Evolutionary conservation across 140 eudicot genomes (phyloP).

Genomic region (Senecio squalidus): DNA sequence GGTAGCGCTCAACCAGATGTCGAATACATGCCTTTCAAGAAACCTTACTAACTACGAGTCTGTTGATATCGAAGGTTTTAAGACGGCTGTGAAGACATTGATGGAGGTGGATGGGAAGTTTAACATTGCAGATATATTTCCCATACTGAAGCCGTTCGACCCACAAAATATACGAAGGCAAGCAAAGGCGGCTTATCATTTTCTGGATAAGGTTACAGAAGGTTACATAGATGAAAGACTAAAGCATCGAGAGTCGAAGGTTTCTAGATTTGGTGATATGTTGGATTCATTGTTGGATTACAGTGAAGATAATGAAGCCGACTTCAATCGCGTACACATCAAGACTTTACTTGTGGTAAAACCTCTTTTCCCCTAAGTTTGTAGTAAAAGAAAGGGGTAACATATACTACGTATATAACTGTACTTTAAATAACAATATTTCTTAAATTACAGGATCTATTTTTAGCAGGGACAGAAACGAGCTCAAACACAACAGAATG

Average conservation of each 20-base stretch:
- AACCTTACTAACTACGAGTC: constrained; percentile 22
- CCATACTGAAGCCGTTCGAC: constrained; percentile 34
- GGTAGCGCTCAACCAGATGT: constrained; percentile 36
- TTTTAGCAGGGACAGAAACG: neutral
- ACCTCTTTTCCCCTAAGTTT: neutral
- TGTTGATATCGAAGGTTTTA: constrained; percentile 17
- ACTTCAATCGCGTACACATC: constrained; percentile 14
- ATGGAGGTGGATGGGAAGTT: constrained; percentile 34
- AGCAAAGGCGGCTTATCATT: constrained; percentile 34
- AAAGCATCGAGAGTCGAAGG: constrained; percentile 11
- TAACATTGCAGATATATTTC: constrained; percentile 32
- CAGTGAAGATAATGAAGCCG: constrained; percentile 5
- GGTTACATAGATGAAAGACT: constrained; percentile 15
- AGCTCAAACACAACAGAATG: constrained; percentile 31
- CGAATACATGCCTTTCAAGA: constrained; percentile 35
- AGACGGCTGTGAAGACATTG: constrained; percentile 15
- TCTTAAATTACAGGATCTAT: neutral
- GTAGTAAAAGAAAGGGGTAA: no score
- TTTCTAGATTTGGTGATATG: constrained; percentile 23
- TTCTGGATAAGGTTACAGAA: constrained; percentile 18
- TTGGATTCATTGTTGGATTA: constrained; percentile 30
- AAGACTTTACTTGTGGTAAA: constrained; percentile 26
- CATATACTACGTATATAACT: no score
- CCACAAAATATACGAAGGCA: constrained; percentile 28
- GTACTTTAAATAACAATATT: neutral